These are phyloP conservation scores for Candida sojae DNA, from an alignment of 1,139 yeast species.

Conservation along the genomic window DNA sequence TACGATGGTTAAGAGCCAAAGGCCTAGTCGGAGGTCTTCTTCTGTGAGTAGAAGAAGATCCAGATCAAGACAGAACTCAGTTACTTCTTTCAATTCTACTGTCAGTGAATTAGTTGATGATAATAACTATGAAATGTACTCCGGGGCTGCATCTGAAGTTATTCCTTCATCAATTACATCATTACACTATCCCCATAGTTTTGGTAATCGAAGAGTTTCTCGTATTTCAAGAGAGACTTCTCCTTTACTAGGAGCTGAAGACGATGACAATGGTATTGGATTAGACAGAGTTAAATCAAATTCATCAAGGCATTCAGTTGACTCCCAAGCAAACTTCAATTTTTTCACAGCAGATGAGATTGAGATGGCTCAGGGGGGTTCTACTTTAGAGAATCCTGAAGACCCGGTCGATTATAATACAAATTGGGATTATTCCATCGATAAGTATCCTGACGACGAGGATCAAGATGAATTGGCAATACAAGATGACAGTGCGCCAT, in stretches of 20 bases:
- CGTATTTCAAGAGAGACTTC: slow-evolving; percentile 36
- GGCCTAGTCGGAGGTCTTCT: slow-evolving; percentile 23
- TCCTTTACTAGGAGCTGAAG: slow-evolving; percentile 33
- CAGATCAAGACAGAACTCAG: slow-evolving; percentile 42
- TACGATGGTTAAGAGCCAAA: slow-evolving; percentile 4
- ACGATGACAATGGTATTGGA: slow-evolving; percentile 21
- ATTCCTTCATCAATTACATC: slow-evolving; percentile 90
- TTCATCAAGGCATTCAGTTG: slow-evolving; percentile 30
- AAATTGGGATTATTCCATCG: slow-evolving; percentile 60
- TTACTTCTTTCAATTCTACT: slow-evolving; percentile 39
- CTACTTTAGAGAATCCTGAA: slow-evolving; percentile 65
- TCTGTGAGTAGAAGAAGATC: slow-evolving; percentile 26
- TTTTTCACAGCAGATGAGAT: slow-evolving; percentile 85
- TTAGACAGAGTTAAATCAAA: slow-evolving; percentile 31
- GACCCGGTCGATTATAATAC: slow-evolving; percentile 65
- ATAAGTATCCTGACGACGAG: slow-evolving; percentile 45
- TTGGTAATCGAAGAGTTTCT: slow-evolving; percentile 32
- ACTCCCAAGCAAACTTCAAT: slow-evolving; percentile 53
- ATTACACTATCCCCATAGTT: slow-evolving; percentile 72
- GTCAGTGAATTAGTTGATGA: slow-evolving; percentile 39
- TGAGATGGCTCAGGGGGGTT: slow-evolving; percentile 84
- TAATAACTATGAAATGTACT: slow-evolving; percentile 70
- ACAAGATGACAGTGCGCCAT: background rate
- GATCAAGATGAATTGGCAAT: slow-evolving; percentile 6
- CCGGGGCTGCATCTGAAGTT: slow-evolving; percentile 88